A percentile compares a stretch with the other conserved stretches of the same genome.
Evolutionary conservation across 2,329 filamentous ascomycete genomes (phyloP).

Genomic region (Pseudogymnoascus sp.): DNA sequence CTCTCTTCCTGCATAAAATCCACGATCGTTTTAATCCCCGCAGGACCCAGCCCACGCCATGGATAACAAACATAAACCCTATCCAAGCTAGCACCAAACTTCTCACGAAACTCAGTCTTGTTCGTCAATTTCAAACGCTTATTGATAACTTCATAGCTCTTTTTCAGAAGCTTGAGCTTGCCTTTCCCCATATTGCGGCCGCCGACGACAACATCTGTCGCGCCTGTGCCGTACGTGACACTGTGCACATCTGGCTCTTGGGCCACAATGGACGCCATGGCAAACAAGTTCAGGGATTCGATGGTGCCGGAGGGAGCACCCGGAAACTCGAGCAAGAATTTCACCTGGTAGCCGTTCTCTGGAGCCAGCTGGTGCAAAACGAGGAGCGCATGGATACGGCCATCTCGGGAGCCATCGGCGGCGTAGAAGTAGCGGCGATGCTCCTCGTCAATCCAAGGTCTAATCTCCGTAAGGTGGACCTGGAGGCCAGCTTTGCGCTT

Average conservation of each 20-base stretch:
- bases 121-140: conserved; percentile 73
- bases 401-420: conserved; percentile 52
- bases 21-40: conserved; percentile 76
- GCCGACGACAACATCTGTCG: conserved; percentile 62
- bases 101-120: conserved; percentile 85
- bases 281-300: conserved; percentile 69
- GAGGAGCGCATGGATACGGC: conserved; percentile 67
- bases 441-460: conserved; percentile 74
- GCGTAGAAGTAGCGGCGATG: conserved; percentile 85
- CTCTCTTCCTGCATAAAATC: conserved; percentile 75
- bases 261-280: conserved; percentile 46
- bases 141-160: conserved; percentile 73
- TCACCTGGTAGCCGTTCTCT: conserved; percentile 82
- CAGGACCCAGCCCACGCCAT: conserved; percentile 71
- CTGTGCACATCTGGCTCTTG: conserved; percentile 49
- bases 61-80: conserved; percentile 87
- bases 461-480: conserved; percentile 83
- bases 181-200: conserved; percentile 76
- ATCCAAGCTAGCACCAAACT: conserved; percentile 78
- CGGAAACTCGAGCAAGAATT: conserved; percentile 93
- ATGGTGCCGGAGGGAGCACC: conserved; percentile 78
- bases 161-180: conserved; percentile 70
- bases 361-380: conserved; percentile 75
- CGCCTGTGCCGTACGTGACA: conserved; percentile 84
- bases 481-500: conserved; percentile 69